Evolutionary conservation across 768 basidiomycete genomes (phyloP).

Genomic region (Filobasidium floriforme): DNA sequence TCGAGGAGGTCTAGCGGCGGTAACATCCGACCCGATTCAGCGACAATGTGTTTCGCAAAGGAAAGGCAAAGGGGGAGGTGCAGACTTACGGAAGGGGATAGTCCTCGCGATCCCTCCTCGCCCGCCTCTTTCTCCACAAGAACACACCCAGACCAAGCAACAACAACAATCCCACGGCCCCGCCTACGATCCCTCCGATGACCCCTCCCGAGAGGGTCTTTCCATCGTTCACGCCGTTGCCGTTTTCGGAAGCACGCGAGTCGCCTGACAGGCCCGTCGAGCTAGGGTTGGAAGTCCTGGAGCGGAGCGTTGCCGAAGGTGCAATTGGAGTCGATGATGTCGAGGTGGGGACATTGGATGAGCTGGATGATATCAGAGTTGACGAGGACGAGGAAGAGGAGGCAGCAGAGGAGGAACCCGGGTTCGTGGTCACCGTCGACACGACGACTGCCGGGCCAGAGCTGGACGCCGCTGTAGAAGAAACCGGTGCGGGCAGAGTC

Average conservation of each 20-base stretch:
- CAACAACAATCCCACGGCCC: slow-evolving; percentile 29
- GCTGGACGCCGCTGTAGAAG: neutral
- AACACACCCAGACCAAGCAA: slow-evolving; percentile 26
- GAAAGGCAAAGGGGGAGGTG: neutral
- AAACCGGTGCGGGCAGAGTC: neutral
- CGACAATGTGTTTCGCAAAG: neutral
- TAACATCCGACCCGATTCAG: neutral
- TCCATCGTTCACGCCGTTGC: too few species aligned
- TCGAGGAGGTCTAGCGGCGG: slow-evolving; percentile 4
- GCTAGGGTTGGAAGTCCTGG: neutral
- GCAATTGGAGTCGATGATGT: slow-evolving; percentile 15
- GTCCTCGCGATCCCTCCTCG: slow-evolving; percentile 8
- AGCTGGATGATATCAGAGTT: slow-evolving; percentile 21
- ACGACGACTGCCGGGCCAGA: neutral
- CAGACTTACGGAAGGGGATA: slow-evolving; percentile 21
- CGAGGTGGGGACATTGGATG: slow-evolving; percentile 11
- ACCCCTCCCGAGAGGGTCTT: slow-evolving; percentile 18
- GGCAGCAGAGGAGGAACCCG: neutral
- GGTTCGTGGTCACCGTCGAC: neutral
- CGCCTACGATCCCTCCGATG: slow-evolving; percentile 41
- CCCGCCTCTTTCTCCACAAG: slow-evolving; percentile 24
- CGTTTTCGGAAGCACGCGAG: too few species aligned
- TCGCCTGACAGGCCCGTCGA: too few species aligned
- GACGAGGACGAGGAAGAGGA: slow-evolving; percentile 36
- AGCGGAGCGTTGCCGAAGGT: slow-evolving; percentile 6